Conservation (phyloP, 306 rosid genomes). For the Herpetospermum pedunculosum region DNA sequence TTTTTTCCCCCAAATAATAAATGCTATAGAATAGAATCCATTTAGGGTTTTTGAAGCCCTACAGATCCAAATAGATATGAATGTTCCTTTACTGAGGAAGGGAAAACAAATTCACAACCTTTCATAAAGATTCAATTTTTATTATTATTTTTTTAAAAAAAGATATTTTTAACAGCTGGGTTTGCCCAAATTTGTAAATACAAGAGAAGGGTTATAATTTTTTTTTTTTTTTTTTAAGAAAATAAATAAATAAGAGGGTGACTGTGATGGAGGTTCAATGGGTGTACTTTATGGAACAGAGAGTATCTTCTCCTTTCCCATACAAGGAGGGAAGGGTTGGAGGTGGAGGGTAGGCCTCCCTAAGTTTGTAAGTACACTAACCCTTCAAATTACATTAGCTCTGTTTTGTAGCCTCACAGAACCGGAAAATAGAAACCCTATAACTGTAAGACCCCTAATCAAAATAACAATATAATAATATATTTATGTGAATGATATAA, state of each 20-base stretch:
- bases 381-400: not conserved
- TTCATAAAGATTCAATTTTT: not conserved
- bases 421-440: slow-evolving; percentile 44
- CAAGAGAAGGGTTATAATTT: not conserved
- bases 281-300: slow-evolving; percentile 7
- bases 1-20: not conserved
- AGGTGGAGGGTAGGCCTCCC: slow-evolving; percentile 10
- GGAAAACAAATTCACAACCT: not conserved
- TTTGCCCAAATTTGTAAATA: not conserved
- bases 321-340: not conserved
- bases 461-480: not conserved
- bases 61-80: not conserved
- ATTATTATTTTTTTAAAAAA: not conserved
- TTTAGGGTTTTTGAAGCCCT: slow-evolving; percentile 2
- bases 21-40: not conserved
- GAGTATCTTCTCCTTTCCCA: slow-evolving; percentile 14
- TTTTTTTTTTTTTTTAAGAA: not conserved
- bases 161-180: not conserved
- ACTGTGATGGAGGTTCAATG: slow-evolving; percentile 4
- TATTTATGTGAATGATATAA: not conserved
- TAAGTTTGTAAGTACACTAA: not conserved
- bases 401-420: slow-evolving; percentile 14
- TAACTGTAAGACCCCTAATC: not conserved
- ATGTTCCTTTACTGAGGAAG: not conserved
- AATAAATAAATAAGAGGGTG: too few relatives aligned